A percentile compares a stretch with the other conserved stretches of the same genome.
Conservation (phyloP, 1,284 basidiomycete species). For the Mycosarcoma mackinlayi region DNA sequence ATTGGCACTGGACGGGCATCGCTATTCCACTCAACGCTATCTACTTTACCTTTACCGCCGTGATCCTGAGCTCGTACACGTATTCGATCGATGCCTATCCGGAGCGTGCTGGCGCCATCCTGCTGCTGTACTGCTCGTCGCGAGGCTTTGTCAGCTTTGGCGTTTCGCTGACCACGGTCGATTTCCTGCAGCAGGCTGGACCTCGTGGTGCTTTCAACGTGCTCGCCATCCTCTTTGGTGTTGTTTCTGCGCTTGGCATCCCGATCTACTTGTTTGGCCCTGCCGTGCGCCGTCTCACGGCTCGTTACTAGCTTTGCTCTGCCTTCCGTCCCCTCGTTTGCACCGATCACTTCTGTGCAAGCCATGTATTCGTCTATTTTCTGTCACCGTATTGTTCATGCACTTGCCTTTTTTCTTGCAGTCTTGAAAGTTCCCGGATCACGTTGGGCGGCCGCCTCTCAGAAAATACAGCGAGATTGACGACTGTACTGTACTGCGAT, state of each 20-base stretch:
- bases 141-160: slow-evolving; percentile 6
- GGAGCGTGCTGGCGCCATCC: neutral
- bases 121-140: slow-evolving; percentile 7
- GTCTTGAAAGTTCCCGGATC: too few relatives aligned
- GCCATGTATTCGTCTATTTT: too few relatives aligned
- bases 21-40: neutral
- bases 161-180: neutral
- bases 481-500: too few relatives aligned
- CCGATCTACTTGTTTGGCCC: slow-evolving; percentile 8
- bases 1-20: slow-evolving; percentile 6
- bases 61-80: slow-evolving; percentile 1
- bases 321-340: too few relatives aligned
- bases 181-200: slow-evolving; percentile 1
- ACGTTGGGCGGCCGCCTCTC: too few relatives aligned
- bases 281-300: slow-evolving; percentile 5
- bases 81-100: slow-evolving; percentile 7
- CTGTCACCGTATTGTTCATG: too few relatives aligned
- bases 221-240: slow-evolving; percentile 6
- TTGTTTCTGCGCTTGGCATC: slow-evolving; percentile 5
- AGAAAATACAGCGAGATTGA: too few relatives aligned
- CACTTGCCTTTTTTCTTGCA: too few relatives aligned
- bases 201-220: slow-evolving; percentile 3
- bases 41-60: slow-evolving; percentile 6
- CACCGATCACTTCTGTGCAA: too few relatives aligned
- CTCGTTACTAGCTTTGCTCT: slow-evolving; percentile 2